A percentile compares a stretch with the other conserved stretches of the same genome.
Conservation (phyloP, 129 eudicot genomes). For the Artemisia annua region DNA sequence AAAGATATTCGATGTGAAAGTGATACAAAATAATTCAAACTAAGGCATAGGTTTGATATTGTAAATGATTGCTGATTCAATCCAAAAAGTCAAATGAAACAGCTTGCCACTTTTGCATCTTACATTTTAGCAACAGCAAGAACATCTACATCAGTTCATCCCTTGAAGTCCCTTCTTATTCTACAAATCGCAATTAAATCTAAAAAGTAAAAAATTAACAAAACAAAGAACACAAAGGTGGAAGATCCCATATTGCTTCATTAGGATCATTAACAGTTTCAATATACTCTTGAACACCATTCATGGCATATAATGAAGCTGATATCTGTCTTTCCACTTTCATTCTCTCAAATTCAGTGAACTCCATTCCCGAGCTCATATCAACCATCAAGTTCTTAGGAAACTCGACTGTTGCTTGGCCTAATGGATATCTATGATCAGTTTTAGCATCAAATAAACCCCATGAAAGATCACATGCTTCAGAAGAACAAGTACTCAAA, state of each 20-base stretch:
- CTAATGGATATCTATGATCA: slow-evolving; percentile 37
- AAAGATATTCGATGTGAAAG: slow-evolving; percentile 6
- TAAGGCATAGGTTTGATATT: slow-evolving; percentile 24
- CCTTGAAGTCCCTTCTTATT: slow-evolving; percentile 32
- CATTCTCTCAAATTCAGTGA: slow-evolving; percentile 69
- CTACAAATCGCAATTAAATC: slow-evolving; percentile 25
- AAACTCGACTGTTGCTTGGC: slow-evolving; percentile 46
- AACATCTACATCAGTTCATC: slow-evolving; percentile 30
- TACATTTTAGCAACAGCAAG: slow-evolving; percentile 32
- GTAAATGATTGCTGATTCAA: slow-evolving; percentile 24
- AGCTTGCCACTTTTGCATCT: slow-evolving; percentile 21
- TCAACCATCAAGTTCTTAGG: slow-evolving; percentile 31
- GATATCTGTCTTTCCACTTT: slow-evolving; percentile 86
- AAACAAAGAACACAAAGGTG: slow-evolving; percentile 76
- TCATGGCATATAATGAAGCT: slow-evolving; percentile 72
- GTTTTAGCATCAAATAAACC: slow-evolving; percentile 25
- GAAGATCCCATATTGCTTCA: slow-evolving; percentile 93
- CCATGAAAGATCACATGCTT: slow-evolving; percentile 37
- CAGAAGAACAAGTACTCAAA: slow-evolving; percentile 45
- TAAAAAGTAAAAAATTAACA: slow-evolving; percentile 28
- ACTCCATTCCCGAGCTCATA: slow-evolving; percentile 33
- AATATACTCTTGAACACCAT: slow-evolving; percentile 78
- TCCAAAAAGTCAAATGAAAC: slow-evolving; percentile 23
- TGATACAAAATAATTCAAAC: slow-evolving; percentile 24
- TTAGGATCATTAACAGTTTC: slow-evolving; percentile 76